These are phyloP conservation scores for Saccharomycopsis phalli DNA, from an alignment of 1,139 yeast genomes.

Conservation along the genomic window DNA sequence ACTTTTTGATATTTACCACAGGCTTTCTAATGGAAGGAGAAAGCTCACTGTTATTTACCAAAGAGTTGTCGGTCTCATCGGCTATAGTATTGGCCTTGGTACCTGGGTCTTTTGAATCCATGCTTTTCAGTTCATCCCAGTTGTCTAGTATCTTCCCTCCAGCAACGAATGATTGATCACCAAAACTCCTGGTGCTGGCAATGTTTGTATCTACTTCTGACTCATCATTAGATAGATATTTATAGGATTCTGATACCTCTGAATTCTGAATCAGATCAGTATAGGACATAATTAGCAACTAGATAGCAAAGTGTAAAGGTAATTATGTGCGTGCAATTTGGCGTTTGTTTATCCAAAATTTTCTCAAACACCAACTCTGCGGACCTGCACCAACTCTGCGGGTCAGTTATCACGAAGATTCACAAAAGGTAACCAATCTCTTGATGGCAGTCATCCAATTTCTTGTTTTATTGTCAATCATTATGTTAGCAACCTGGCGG, in stretches of 20 bases:
- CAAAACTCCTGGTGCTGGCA: constrained; percentile 7
- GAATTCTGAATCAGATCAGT: not conserved
- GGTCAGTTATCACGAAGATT: constrained; percentile 22
- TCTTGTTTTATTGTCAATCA: constrained; percentile 69
- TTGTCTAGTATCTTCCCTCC: constrained; percentile 15
- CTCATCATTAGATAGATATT: constrained; percentile 17
- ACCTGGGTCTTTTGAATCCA: constrained; percentile 1
- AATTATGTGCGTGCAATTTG: no score
- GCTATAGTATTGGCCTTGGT: not conserved
- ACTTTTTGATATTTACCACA: not conserved
- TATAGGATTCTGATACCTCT: constrained; percentile 15
- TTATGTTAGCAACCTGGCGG: constrained; percentile 51
- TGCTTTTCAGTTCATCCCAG: no score
- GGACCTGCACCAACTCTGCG: not conserved
- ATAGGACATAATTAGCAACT: not conserved
- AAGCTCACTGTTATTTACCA: not conserved
- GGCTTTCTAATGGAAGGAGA: constrained; percentile 12
- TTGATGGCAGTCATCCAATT: constrained; percentile 72
- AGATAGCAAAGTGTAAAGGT: not conserved
- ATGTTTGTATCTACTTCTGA: constrained; percentile 14
- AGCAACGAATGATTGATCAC: constrained; percentile 14
- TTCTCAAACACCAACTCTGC: not conserved
- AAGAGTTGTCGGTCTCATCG: not conserved
- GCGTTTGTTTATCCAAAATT: no score
- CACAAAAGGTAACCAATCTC: constrained; percentile 53